These are phyloP conservation scores for Eucalyptus regnans DNA, from an alignment of 345 rosid genomes.

Conservation along the genomic window DNA sequence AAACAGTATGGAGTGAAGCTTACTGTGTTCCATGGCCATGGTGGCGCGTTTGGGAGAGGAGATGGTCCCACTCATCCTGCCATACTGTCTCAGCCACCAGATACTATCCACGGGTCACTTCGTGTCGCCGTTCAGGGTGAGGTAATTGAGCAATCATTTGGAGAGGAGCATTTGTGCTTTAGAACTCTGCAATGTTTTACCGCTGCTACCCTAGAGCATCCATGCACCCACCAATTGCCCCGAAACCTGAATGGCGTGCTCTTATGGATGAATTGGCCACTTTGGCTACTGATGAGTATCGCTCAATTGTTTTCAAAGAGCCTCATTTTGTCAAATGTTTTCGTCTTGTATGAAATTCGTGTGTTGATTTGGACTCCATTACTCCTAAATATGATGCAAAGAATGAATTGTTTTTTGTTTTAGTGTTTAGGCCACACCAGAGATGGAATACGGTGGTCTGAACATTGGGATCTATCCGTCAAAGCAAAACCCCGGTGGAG, in stretches of 20 bases:
- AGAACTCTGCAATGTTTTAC: conserved; percentile 92
- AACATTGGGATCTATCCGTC: conserved; percentile 95
- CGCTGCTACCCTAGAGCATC: conserved; percentile 86
- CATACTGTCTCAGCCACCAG: conserved; percentile 97
- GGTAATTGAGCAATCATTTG: conserved; percentile 91
- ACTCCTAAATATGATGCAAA: background rate
- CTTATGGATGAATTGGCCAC: conserved; percentile 84
- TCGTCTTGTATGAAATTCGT: conserved; percentile 51
- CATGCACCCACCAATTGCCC: conserved; percentile 82
- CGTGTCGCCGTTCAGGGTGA: conserved; percentile 91
- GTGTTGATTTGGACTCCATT: background rate
- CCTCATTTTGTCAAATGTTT: conserved; percentile 90
- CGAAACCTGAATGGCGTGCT: conserved; percentile 89
- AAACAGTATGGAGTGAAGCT: conserved; percentile 74
- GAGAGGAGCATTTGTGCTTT: conserved; percentile 81
- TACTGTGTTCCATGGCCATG: conserved; percentile 99
- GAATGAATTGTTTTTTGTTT: background rate
- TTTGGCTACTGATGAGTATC: conserved; percentile 77
- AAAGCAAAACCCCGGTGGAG: conserved; percentile 85
- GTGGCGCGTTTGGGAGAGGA: conserved; percentile 96
- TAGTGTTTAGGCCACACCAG: conserved; percentile 69
- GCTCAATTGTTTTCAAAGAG: conserved; percentile 76
- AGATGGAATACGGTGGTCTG: conserved; percentile 90
- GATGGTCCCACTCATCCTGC: conserved; percentile 97
- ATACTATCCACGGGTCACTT: conserved; percentile 81